Base-by-base conservation (phyloP, 805 yeast species). In the Saturnispora quitensis region DNA sequence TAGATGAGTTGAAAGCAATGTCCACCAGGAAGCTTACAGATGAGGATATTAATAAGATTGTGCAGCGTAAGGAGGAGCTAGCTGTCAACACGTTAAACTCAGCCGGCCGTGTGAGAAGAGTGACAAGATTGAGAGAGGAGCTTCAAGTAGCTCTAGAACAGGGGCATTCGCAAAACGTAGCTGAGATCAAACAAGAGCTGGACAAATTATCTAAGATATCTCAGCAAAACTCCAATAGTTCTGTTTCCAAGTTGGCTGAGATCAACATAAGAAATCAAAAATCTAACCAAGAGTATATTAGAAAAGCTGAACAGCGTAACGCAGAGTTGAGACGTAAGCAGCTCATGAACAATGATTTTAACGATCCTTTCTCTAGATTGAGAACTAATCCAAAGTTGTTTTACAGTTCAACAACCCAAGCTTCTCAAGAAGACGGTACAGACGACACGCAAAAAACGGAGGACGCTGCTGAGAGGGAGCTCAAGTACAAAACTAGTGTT, bases 251-350 rank as follows among this genome's bases (percentile, higher is more conserved):
- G 52, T 74, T 89, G 70, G 78, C 85, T 43, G 80, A 78, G 58
- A 86, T 89, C 48, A 89, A 89, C 58, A 84, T 86, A 60, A 81
- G 96, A 61, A 93, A 93, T 68, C 78, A 96, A 65, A 85, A 80
- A 60, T 76, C 84, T 56, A 91, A 91, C 67, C 82, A 82, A 64
- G 81, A 81, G 48, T 79, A 78, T 46, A 80, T 89, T 58, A 82
- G 95, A 62, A 76, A 77, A 60, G 97, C 96, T 0, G 97, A 90
- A 65, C 68, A 81, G 47, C 73, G 73, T 59, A 80, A 85, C 46
- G 75, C 77, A 20, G 83, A 78, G 50, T 72, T 69, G 63, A 76
- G 82, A 58, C 80, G 68, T 58, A 64, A 58, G 57, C 74, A 51
- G 72, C 59, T 43, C 68, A 69, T 52, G 73, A 78, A 50, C 79